Evolutionary conservation across 192 early-diverging fungal species (phyloP), one percentile per base, ranked within the genome.

Genomic region (Oehlia diaphana): DNA sequence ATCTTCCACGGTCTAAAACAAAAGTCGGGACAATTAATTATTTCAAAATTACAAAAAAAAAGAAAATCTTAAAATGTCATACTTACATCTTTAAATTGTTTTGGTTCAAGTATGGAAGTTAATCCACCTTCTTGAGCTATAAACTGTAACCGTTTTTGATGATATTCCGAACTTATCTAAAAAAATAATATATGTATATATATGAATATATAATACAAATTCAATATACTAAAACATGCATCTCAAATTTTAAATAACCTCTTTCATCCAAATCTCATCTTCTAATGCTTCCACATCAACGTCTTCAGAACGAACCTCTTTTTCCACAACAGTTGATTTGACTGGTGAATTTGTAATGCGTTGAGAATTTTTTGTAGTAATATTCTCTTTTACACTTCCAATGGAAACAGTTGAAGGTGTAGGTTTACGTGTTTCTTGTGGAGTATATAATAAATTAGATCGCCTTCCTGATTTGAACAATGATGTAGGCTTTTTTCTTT

Each of bases 201-300:
- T 62, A 63, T 63, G 0, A 63, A 68, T 19, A 9, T 16, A 4
- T 39, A 19, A 1, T n/a, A 9, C 9, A 21, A 2, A 42, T 39
- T 37, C 8, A 42, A 9, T 23, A 2, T n/a, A 26, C 8, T 9
- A 19, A 33, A 21, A 37, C 4, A 7, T 12, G 19, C 21, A 19
- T 37, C 13, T 35, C 31, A n/a, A 39, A 21, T 69, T 13, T 1
- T 21, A 39, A 21, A 21, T 1, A 50, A 74, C 72, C 72, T 74
- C 49, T 74, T 62, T 50, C 26, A 33, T 74, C 72, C 72, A 74
- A 31, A 74, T 58, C 26, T 74, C 72, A 74, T 74, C n/a, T 28
- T 74, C 72, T 13, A 74, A 35, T 28, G 19, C 26, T 33, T 74
- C 72, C 5, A 50, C 53, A 74, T 74, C 72, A 31, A 21, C 10